Conservation (phyloP, 495 filamentous ascomycete genomes). For the Thermothielavioides terrestris region DNA sequence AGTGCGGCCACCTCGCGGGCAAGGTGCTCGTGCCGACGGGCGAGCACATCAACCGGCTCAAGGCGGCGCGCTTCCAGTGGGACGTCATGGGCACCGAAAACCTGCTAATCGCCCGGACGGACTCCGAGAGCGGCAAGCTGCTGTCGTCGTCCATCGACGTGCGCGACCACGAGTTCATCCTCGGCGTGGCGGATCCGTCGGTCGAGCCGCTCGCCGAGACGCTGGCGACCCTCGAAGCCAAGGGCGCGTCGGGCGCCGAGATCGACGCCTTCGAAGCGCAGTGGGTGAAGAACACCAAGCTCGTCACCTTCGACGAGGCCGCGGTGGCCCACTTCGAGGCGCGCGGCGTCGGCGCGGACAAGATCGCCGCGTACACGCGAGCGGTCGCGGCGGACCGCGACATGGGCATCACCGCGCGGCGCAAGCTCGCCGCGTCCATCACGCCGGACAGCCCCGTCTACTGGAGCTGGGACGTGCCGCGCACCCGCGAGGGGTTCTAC, state of each 20-base stretch:
- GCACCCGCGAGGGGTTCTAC: slow-evolving; percentile 92
- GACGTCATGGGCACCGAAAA: slow-evolving; percentile 95
- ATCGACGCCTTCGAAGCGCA: slow-evolving; percentile 79
- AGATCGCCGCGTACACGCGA: slow-evolving; percentile 57
- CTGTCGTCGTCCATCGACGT: slow-evolving; percentile 85
- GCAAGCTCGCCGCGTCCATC: slow-evolving; percentile 57
- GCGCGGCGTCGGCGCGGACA: slow-evolving; percentile 49
- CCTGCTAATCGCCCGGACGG: slow-evolving; percentile 86
- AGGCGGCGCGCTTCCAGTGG: slow-evolving; percentile 93
- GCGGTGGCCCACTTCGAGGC: slow-evolving; percentile 63
- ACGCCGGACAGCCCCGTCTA: slow-evolving; percentile 49
- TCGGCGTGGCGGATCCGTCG: slow-evolving; percentile 66
- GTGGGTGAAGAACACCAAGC: slow-evolving; percentile 80
- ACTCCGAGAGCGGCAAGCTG: slow-evolving; percentile 86
- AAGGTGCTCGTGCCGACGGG: slow-evolving; percentile 92
- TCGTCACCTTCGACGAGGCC: slow-evolving; percentile 89
- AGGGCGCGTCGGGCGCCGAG: slow-evolving; percentile 65
- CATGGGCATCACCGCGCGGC: slow-evolving; percentile 66
- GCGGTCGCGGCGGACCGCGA: slow-evolving; percentile 54
- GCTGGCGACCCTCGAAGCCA: slow-evolving; percentile 79
- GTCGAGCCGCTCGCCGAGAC: slow-evolving; percentile 75
- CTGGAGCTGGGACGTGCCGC: slow-evolving; percentile 87
- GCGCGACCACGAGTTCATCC: slow-evolving; percentile 93
- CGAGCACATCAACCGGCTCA: slow-evolving; percentile 92
- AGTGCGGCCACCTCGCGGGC: slow-evolving; percentile 93